Evolutionary conservation across 495 filamentous ascomycete species (phyloP).

Genomic region (Tetracladium setigerum): DNA sequence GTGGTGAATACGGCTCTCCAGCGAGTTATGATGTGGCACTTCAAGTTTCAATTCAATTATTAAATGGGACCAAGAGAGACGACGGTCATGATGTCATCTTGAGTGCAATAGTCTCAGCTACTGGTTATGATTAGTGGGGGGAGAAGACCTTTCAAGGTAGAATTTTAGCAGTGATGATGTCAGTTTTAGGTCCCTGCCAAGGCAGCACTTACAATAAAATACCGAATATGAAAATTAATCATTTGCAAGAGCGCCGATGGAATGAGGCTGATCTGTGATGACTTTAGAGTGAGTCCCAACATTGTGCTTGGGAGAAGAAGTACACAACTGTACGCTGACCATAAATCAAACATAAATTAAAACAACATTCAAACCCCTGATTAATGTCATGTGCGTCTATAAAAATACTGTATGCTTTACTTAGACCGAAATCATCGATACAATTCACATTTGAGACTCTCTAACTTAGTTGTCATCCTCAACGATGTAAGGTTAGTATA

Average conservation of each 20-base stretch:
- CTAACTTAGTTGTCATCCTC: too few relatives aligned
- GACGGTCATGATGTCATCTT: neutral
- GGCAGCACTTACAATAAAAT: neutral
- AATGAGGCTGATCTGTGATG: neutral
- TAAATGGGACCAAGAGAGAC: neutral
- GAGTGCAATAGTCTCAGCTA: neutral
- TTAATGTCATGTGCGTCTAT: too few relatives aligned
- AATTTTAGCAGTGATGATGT: neutral
- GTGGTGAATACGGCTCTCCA: neutral
- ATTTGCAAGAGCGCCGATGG: too few relatives aligned
- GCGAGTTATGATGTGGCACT: neutral
- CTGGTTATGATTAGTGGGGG: neutral
- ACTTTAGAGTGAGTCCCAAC: neutral
- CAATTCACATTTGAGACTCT: too few relatives aligned
- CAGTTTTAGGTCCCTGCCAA: neutral
- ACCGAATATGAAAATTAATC: neutral
- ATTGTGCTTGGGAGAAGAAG: neutral
- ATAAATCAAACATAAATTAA: too few relatives aligned
- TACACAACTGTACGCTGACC: neutral
- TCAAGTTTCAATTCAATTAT: neutral
- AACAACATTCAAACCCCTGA: too few relatives aligned
- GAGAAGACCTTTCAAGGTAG: neutral
- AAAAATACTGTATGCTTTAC: too few relatives aligned
- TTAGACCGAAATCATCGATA: too few relatives aligned
- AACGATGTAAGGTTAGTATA: too few relatives aligned